phyloP scores from a whole-genome alignment of 2,329 filamentous ascomycete species.

The Talaromyces albobiverticillius region DNA sequence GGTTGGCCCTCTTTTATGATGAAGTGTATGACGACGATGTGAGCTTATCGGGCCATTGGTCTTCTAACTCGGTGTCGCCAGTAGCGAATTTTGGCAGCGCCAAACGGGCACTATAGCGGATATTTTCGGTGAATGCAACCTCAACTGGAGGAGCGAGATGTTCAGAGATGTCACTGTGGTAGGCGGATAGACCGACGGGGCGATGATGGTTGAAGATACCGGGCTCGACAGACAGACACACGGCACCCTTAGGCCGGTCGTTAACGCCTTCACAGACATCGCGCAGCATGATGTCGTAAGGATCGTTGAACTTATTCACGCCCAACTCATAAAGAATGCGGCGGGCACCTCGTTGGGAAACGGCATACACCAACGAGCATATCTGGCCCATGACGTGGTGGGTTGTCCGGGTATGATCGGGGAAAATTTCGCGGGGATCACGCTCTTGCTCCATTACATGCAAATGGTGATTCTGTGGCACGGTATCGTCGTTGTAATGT shows the following conservation, averaged over 20 bases:
- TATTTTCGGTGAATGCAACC: constrained; percentile 15
- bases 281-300: constrained; percentile 46
- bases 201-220: constrained; percentile 21
- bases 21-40: constrained; percentile 5
- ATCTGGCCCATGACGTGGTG: constrained; percentile 30
- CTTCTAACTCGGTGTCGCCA: constrained; percentile 9
- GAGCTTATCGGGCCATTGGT: constrained; percentile 15
- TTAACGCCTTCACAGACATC: constrained; percentile 45
- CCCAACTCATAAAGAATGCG: constrained; percentile 34
- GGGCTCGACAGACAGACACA: constrained; percentile 19
- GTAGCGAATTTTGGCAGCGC: constrained; percentile 10
- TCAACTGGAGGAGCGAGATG: constrained; percentile 14
- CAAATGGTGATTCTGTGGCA: constrained; percentile 13
- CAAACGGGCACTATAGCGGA: constrained; percentile 16
- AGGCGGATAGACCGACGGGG: constrained; percentile 13
- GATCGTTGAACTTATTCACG: constrained; percentile 24
- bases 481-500: constrained; percentile 16
- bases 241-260: constrained; percentile 21
- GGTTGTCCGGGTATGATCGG: constrained; percentile 37
- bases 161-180: constrained; percentile 17
- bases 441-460: constrained; percentile 17
- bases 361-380: constrained; percentile 39
- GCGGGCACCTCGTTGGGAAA: constrained; percentile 35
- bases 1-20: not conserved
- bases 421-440: constrained; percentile 18